Evolutionary conservation across 2,329 filamentous ascomycete species (phyloP).

Genomic region (Aureobasidium musti): DNA sequence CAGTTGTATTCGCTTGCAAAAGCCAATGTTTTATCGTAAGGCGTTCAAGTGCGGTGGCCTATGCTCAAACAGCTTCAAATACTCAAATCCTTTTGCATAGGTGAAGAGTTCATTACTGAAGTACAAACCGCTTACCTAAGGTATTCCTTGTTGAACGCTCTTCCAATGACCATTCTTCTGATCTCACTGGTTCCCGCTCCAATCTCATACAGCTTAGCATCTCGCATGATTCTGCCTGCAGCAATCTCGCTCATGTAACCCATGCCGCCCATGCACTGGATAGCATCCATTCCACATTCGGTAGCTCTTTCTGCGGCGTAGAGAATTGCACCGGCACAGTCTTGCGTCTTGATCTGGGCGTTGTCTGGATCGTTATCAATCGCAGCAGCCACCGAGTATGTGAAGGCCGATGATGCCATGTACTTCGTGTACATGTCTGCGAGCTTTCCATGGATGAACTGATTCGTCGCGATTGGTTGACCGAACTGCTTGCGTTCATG

Average conservation of each 20-base stretch:
- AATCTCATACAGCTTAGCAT: conserved; percentile 88
- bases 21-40: background rate
- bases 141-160: conserved; percentile 85
- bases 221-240: conserved; percentile 77
- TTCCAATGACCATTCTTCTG: conserved; percentile 88
- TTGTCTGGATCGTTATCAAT: conserved; percentile 65
- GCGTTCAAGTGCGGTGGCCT: background rate
- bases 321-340: conserved; percentile 91
- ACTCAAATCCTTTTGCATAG: no score
- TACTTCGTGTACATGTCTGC: conserved; percentile 98
- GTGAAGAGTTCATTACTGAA: background rate
- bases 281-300: conserved; percentile 80
- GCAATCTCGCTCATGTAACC: conserved; percentile 89
- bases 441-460: conserved; percentile 87
- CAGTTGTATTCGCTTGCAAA: background rate
- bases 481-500: conserved; percentile 90
- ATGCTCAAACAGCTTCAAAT: background rate
- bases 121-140: background rate
- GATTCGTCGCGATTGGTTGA: conserved; percentile 82
- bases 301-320: conserved; percentile 91
- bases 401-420: conserved; percentile 81
- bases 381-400: conserved; percentile 74
- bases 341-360: conserved; percentile 71
- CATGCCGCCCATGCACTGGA: conserved; percentile 78
- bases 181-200: conserved; percentile 96